Evolutionary conservation across 768 basidiomycete genomes (phyloP).

Genomic region (Melanogaster broomeanus): DNA sequence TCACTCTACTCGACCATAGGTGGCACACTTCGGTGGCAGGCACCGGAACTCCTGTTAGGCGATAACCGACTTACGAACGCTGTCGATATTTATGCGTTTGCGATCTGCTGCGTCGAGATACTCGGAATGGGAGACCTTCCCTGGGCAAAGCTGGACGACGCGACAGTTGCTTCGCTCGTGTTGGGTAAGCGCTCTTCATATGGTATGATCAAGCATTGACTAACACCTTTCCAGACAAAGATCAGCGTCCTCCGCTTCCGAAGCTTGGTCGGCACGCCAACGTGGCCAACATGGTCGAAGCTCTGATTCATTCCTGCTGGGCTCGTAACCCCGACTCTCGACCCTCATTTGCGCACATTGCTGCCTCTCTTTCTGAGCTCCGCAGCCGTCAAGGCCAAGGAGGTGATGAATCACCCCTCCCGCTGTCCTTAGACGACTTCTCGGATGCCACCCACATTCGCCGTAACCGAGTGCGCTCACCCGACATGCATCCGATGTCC

Average conservation of each 20-base stretch:
- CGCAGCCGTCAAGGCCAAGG: conserved; percentile 39
- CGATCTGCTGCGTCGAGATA: conserved; percentile 65
- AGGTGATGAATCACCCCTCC: conserved; percentile 31
- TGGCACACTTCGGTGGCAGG: conserved; percentile 72
- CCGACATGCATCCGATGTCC: neutral
- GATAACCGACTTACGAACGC: conserved; percentile 47
- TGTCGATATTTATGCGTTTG: conserved; percentile 71
- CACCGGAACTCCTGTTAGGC: conserved; percentile 65
- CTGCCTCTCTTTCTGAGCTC: conserved; percentile 45
- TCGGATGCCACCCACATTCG: neutral
- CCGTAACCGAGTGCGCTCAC: neutral
- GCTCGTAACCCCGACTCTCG: conserved; percentile 49
- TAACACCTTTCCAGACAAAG: conserved; percentile 39
- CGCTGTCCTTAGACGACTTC: neutral
- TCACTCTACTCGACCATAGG: conserved; percentile 31
- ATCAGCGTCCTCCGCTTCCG: conserved; percentile 54
- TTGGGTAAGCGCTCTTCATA: conserved; percentile 38
- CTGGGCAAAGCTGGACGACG: conserved; percentile 54
- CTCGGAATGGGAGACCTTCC: conserved; percentile 62
- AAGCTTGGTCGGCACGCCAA: conserved; percentile 31
- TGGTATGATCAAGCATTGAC: conserved; percentile 13
- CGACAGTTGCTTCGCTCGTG: conserved; percentile 51
- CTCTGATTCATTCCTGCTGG: conserved; percentile 61
- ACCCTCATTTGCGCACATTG: conserved; percentile 53
- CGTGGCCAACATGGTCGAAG: conserved; percentile 34